Evolutionary conservation across 2,329 filamentous ascomycete genomes (phyloP), one percentile per base, ranked within the genome.

Genomic region (Scedosporium boydii): DNA sequence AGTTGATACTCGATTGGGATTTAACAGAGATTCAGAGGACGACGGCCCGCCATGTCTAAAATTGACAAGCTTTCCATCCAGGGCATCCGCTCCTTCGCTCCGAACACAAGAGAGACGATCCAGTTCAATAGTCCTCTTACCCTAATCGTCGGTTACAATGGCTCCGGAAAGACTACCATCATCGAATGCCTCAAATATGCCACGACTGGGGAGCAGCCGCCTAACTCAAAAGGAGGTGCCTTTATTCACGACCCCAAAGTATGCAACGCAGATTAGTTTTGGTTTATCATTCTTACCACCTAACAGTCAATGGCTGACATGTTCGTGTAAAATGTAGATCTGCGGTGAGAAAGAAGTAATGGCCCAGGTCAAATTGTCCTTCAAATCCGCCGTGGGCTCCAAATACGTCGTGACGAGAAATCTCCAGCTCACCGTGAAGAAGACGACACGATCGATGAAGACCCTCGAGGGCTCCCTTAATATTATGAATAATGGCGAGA

Each of bases 161-260:
- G 95, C 62, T 98, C 93, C 1, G 95, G 95, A 65, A 99, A 99
- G 78, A 99, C 95, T 9, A 98, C 95, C 63, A 96, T 99, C 71
- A 99, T 99, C 75, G 95, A 99, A 75, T 96, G 92, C 73, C 88
- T 99, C 70, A 97, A 97, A 73, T 99, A 97, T 86, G 93, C 91
- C 60, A 97, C 96, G 18, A 97, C 93, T 6, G 96, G 95, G 63
- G 90, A 96, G 70, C 83, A 96, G 58, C 95, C 95, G 1, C 91
- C 95, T 38, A 96, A 97, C 78, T 93, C 88, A 78, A 89, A 87
- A 68, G 89, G 89, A 29, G 93, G 92, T 38, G 93, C 93, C 59
- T 99, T 98, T 73, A 91, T 99, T 66, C 93, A 99, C 73, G 95
- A 99, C 70, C 95, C 95, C n/a, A 95, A 95, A 77, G 83, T 89